phyloP scores from a whole-genome alignment of 305 asterid species.

The Fraxinus sp. region DNA sequence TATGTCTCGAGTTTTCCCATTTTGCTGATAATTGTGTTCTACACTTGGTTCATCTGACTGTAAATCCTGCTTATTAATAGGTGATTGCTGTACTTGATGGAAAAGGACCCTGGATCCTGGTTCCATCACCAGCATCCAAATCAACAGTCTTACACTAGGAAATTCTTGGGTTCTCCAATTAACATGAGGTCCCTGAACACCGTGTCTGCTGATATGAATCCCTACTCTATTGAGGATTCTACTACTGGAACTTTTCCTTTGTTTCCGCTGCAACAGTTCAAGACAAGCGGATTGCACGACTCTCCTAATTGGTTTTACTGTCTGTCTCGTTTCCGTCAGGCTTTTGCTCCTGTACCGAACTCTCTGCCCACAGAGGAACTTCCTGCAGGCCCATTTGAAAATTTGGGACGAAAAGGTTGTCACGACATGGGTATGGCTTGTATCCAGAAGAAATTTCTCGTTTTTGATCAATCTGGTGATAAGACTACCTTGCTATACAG shows the following conservation, averaged over 20 bases:
- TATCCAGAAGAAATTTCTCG: constrained; percentile 59
- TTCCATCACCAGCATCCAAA: constrained; percentile 42
- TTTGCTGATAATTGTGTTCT: neutral
- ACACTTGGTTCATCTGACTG: constrained; percentile 5
- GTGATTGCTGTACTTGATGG: constrained; percentile 66
- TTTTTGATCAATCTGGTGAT: constrained; percentile 77
- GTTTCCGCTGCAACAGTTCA: constrained; percentile 35
- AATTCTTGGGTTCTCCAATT: constrained; percentile 35
- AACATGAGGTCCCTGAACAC: constrained; percentile 32
- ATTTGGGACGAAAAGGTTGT: constrained; percentile 24
- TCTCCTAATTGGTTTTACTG: constrained; percentile 39
- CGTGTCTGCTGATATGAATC: constrained; percentile 40
- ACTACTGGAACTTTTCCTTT: constrained; percentile 40
- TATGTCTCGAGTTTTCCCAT: neutral
- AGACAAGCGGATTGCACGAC: constrained; percentile 34
- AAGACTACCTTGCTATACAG: constrained; percentile 57
- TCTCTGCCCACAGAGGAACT: constrained; percentile 32
- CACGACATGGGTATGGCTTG: constrained; percentile 26
- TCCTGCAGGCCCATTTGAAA: constrained; percentile 22
- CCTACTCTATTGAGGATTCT: constrained; percentile 42
- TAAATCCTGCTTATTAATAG: constrained; percentile 30
- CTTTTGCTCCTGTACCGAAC: constrained; percentile 35
- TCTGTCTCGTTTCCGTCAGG: constrained; percentile 39
- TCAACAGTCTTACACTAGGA: constrained; percentile 38
- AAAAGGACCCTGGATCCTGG: constrained; percentile 50